Evolutionary conservation across 176 grass and related monocot species (phyloP).

Genomic region (Neostapfia colusana): DNA sequence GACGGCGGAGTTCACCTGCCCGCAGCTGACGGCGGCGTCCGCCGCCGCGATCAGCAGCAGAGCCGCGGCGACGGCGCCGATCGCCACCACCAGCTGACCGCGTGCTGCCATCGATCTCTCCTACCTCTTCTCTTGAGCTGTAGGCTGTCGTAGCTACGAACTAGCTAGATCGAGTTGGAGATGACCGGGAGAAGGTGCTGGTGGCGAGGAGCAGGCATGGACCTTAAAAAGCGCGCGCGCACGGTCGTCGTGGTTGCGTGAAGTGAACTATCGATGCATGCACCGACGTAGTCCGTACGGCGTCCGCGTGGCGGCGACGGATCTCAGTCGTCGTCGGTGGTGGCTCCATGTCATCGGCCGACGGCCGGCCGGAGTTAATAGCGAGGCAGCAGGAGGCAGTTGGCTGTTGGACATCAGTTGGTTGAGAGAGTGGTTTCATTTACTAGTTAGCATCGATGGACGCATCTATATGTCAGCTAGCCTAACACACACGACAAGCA

Average conservation of each 20-base stretch:
- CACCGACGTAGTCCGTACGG: too few species aligned
- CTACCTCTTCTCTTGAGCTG: too few species aligned
- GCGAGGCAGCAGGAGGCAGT: background rate
- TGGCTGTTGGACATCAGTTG: background rate
- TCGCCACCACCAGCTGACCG: background rate
- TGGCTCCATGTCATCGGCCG: too few species aligned
- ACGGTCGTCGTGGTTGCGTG: too few species aligned
- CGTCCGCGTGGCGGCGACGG: too few species aligned
- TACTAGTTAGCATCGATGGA: background rate
- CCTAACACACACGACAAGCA: background rate
- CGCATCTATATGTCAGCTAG: too few species aligned
- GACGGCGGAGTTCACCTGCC: slow-evolving; percentile 24
- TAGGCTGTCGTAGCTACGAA: too few species aligned
- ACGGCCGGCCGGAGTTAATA: background rate
- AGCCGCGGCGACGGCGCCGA: background rate
- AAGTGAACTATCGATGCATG: background rate
- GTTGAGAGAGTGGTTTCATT: background rate
- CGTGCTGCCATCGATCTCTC: too few species aligned
- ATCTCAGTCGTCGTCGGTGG: background rate
- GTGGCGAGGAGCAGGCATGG: background rate
- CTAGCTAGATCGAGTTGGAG: too few species aligned
- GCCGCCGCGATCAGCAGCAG: slow-evolving; percentile 8
- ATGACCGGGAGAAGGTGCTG: background rate
- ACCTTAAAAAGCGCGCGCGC: slow-evolving; percentile 13
- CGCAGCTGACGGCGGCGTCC: slow-evolving; percentile 37